Conservation (phyloP, 345 rosid species). For the Limnanthes douglasii region DNA sequence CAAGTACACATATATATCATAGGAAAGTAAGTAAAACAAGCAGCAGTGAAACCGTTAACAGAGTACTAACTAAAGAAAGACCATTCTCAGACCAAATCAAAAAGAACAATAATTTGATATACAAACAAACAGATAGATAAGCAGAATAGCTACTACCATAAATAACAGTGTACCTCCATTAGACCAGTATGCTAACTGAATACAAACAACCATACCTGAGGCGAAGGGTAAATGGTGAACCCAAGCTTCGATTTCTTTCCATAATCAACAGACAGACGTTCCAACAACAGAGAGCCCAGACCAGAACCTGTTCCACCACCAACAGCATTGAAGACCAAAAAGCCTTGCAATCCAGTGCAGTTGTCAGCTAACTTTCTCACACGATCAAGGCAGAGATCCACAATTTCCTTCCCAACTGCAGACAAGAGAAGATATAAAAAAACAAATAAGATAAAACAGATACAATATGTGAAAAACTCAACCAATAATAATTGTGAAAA, state of each 20-base stretch:
- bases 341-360: conserved; percentile 83
- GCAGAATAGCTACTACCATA: too few relatives aligned
- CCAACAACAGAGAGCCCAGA: conserved; percentile 64
- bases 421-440: not conserved
- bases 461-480: not conserved
- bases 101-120: too few relatives aligned
- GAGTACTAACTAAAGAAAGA: too few relatives aligned
- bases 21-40: too few relatives aligned
- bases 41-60: too few relatives aligned
- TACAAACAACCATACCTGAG: too few relatives aligned
- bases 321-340: conserved; percentile 60
- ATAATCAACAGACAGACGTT: conserved; percentile 73
- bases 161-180: too few relatives aligned
- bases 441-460: conserved; percentile 2
- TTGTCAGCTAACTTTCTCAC: conserved; percentile 75
- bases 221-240: conserved; percentile 74
- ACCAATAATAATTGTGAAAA: not conserved
- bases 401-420: conserved; percentile 82
- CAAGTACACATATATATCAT: too few relatives aligned
- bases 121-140: too few relatives aligned
- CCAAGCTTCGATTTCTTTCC: conserved; percentile 86
- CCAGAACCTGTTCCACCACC: conserved; percentile 90
- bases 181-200: too few relatives aligned
- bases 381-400: conserved; percentile 68
- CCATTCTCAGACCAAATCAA: too few relatives aligned